Evolutionary conservation across 192 early-diverging fungal genomes (phyloP), one percentile per base, ranked within the genome.

Genomic region (Coemansia nantahalensis): DNA sequence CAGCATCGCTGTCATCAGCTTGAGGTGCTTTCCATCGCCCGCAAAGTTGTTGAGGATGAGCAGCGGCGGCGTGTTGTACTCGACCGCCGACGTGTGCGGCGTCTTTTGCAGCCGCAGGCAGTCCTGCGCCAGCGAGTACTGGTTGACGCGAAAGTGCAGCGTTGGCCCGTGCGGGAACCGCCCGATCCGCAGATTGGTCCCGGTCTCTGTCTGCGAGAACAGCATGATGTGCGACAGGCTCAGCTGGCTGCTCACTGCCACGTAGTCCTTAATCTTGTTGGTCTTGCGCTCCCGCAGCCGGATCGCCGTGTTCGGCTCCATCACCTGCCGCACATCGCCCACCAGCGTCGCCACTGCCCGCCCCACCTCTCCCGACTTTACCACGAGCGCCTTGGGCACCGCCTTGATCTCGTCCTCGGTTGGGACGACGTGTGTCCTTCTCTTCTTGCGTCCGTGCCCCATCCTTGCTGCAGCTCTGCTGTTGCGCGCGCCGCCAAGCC

Each of bases 261-360:
- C 84, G 59, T 95, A 98, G 83, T 98, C 96, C 43, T 89, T 87
- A 44, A 98, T 69, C 66, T 88, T 85, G 78, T 98, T 97, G 49
- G 81, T 82, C 75, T 88, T 86, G 41, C 94, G 83, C 78, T 98
- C 95, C 74, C 78, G 82, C 36, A 99, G 82, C 47, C 85, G 85
- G 12, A 77, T 71, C 4, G 96, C 96, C 17, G 96, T 99, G 73
- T 96, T 87, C 13, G 96, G 96, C 75, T 96, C 91, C 89, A 99
- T 92, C 26, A 91, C 79, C 38, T 71, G 79, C 24, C 96, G 84
- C 31, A 94, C 73, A 68, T 99, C 93, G 31, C 54, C 61, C 18
- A 95, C 92, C 12, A 99, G 82, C 10, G 81, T 81, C 14, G 81
- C 58, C 12, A 95, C 87, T n/a, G 87, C 74, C 34, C 69, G 70